These are phyloP conservation scores for Colletotrichum chlorophyti DNA, from an alignment of 2,329 filamentous ascomycete genomes.

Conservation along the genomic window DNA sequence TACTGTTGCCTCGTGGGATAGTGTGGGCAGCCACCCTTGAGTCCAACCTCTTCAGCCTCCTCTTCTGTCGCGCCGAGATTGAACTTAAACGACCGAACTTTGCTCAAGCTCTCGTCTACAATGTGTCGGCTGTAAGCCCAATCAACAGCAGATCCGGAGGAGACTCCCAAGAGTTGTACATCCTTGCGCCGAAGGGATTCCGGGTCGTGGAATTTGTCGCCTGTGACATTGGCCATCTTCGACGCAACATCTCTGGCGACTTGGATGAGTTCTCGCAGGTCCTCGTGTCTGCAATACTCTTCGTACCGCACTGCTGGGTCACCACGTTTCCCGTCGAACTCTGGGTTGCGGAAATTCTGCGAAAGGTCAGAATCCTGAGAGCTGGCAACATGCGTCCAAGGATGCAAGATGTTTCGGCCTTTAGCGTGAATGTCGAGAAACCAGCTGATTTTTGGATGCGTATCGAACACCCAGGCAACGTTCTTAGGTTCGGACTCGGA, in stretches of 20 bases:
- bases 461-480: slow-evolving; percentile 57
- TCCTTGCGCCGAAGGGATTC: slow-evolving; percentile 39
- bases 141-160: slow-evolving; percentile 51
- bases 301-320: slow-evolving; percentile 47
- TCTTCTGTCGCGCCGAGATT: slow-evolving; percentile 51
- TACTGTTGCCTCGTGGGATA: slow-evolving; percentile 52
- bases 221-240: slow-evolving; percentile 46
- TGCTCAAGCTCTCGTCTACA: slow-evolving; percentile 38
- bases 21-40: slow-evolving; percentile 39
- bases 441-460: slow-evolving; percentile 57
- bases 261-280: slow-evolving; percentile 39
- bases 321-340: slow-evolving; percentile 59
- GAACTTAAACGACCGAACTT: slow-evolving; percentile 50
- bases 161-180: slow-evolving; percentile 43
- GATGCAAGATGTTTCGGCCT: slow-evolving; percentile 58
- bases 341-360: slow-evolving; percentile 59
- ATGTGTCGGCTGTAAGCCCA: slow-evolving; percentile 53
- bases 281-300: slow-evolving; percentile 49
- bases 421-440: slow-evolving; percentile 65
- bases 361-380: slow-evolving; percentile 48
- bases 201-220: slow-evolving; percentile 43
- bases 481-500: slow-evolving; percentile 64
- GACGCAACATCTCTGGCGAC: slow-evolving; percentile 40
- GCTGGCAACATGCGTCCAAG: slow-evolving; percentile 60
- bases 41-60: not conserved